Evolutionary conservation across 805 yeast species (phyloP).

Genomic region (Barnettozyma siamensis): DNA sequence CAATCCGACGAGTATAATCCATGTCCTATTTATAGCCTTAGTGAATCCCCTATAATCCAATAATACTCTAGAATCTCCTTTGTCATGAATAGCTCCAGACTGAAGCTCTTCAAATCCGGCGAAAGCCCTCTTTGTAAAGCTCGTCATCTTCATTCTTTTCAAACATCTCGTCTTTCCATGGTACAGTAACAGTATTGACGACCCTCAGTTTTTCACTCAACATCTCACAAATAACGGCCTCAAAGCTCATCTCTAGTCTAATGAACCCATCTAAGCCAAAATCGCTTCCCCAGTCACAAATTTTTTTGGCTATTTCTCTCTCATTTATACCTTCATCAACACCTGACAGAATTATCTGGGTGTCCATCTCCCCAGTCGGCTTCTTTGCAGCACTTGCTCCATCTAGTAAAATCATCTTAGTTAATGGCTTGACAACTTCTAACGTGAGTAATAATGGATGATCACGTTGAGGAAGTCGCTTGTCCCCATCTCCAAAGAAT

Average conservation of each 20-base stretch:
- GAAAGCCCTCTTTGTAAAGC: slow-evolving; percentile 22
- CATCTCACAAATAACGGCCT: slow-evolving; percentile 57
- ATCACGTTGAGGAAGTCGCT: neutral
- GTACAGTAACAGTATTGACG: slow-evolving; percentile 39
- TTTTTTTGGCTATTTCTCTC: slow-evolving; percentile 38
- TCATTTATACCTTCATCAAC: slow-evolving; percentile 34
- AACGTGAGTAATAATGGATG: slow-evolving; percentile 38
- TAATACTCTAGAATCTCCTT: slow-evolving; percentile 42
- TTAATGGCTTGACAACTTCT: slow-evolving; percentile 40
- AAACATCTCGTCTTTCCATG: slow-evolving; percentile 24
- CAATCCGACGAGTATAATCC: slow-evolving; percentile 37
- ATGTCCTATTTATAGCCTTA: slow-evolving; percentile 48
- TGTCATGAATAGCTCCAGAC: slow-evolving; percentile 42
- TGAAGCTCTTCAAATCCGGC: slow-evolving; percentile 38
- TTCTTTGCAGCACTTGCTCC: slow-evolving; percentile 68
- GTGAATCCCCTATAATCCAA: slow-evolving; percentile 48
- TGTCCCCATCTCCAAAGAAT: neutral
- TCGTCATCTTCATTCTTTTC: slow-evolving; percentile 12
- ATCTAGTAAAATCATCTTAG: slow-evolving; percentile 47
- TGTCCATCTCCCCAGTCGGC: slow-evolving; percentile 55
- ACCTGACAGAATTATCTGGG: slow-evolving; percentile 40
- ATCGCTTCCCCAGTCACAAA: slow-evolving; percentile 46
- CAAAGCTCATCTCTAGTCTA: slow-evolving; percentile 57
- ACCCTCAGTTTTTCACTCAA: slow-evolving; percentile 38
- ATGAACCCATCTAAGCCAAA: slow-evolving; percentile 55